Evolutionary conservation across 176 grass and related monocot genomes (phyloP).

Genomic region (Ananas comosus): DNA sequence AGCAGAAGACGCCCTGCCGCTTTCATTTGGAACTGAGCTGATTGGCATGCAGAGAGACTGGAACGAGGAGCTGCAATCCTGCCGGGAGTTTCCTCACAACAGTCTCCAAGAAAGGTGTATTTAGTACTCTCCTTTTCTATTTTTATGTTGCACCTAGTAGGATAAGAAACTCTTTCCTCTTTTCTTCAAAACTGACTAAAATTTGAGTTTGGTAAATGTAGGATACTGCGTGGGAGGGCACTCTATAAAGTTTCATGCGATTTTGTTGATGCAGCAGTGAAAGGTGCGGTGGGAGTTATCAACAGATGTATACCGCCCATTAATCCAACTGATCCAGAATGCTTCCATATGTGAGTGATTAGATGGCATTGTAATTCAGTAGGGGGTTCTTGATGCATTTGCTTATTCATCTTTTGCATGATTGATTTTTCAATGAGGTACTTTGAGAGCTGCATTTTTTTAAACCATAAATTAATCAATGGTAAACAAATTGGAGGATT

Average conservation of each 20-base stretch:
- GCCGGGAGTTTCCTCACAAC: constrained; percentile 86
- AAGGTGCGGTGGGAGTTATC: constrained; percentile 95
- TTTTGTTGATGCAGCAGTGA: constrained; percentile 95
- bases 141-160: background rate
- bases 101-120: constrained; percentile 81
- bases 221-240: constrained; percentile 91
- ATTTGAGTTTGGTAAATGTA: constrained; percentile 32
- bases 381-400: background rate
- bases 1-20: constrained; percentile 66
- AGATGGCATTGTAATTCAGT: background rate
- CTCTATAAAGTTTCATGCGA: constrained; percentile 98
- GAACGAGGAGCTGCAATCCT: constrained; percentile 96
- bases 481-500: too few relatives aligned
- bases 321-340: constrained; percentile 98
- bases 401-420: background rate
- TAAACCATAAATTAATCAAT: too few relatives aligned
- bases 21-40: constrained; percentile 89
- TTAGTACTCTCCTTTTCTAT: constrained; percentile 6
- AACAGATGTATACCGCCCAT: constrained; percentile 96
- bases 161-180: background rate
- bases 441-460: too few relatives aligned
- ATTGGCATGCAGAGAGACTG: constrained; percentile 99
- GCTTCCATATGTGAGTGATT: constrained; percentile 94
- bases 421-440: too few relatives aligned
- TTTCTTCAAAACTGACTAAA: constrained; percentile 9